Base-by-base conservation (phyloP, 1,139 yeast species). In the Protomyces arabidopsidicola region DNA sequence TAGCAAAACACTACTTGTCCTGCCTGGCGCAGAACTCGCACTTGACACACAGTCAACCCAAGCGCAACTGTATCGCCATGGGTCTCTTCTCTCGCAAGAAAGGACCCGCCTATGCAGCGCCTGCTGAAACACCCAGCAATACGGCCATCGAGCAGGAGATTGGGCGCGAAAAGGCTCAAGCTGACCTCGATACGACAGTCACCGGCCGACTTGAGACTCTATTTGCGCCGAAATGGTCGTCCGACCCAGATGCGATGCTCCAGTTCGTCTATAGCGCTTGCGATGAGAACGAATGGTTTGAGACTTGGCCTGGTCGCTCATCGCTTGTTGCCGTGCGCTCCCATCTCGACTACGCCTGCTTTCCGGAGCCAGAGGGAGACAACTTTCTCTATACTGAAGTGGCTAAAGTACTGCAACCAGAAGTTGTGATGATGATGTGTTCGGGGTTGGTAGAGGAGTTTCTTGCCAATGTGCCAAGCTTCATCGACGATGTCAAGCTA, bases 211-310 rank as follows among this genome's bases (percentile, higher is more conserved):
- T 58, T 5, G 53, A 27, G 22, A 50, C 24, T 34, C 56, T 58
- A 34, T 58, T 58, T 45, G 38, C 62, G 22, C 62, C 62, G n/a
- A 50, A 52, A 52, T 58, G 62, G 62, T 58, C 62, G 8, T 16
- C 62, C 22, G 53, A 52, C 18, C 53, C 62, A 8, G 42, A 52
- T 16, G 56, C 53, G 52, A 65, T 66, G 68, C 63, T 67, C 36
- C 51, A 58, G 18, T 60, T 63, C 45, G 58, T 65, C 45, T 65
- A 65, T 59, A 66, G 56, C 38, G 42, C 64, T 22, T 63, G 66
- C 34, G 55, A 53, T 54, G 66, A 64, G 53, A 64, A 62, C 50
- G 63, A 65, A 56, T 66, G 68, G 68, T 63, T 66, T 53, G 68
- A 65, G 60, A 54, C 53, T 1, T 62, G 65, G 51, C 64, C 65